Evolutionary conservation across 768 basidiomycete species (phyloP).

Genomic region (Russula olivacea): DNA sequence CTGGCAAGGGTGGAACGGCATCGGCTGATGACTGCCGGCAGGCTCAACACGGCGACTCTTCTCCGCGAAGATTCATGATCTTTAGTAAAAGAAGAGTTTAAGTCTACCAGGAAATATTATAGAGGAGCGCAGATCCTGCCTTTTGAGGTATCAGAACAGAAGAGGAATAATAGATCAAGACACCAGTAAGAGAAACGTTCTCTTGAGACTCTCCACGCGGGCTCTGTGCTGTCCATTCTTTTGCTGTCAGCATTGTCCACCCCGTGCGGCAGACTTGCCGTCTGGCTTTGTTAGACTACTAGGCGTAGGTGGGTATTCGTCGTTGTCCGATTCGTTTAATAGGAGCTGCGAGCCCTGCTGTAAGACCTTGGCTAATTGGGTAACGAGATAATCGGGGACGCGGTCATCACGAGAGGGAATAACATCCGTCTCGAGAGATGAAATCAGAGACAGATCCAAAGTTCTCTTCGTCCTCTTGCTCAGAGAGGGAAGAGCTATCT

Average conservation of each 20-base stretch:
- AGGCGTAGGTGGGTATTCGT: constrained; percentile 7
- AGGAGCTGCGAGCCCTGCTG: constrained; percentile 61
- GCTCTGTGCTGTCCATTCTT: constrained; percentile 43
- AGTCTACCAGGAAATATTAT: too few species aligned
- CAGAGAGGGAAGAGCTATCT: constrained; percentile 52
- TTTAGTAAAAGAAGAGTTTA: too few species aligned
- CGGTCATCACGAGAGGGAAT: constrained; percentile 62
- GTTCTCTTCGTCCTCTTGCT: constrained; percentile 73
- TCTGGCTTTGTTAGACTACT: constrained; percentile 24
- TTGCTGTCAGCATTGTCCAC: background rate
- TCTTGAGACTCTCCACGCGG: constrained; percentile 55
- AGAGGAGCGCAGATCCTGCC: constrained; percentile 36
- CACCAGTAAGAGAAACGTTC: constrained; percentile 93
- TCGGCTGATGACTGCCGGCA: too few species aligned
- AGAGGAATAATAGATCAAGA: constrained; percentile 76
- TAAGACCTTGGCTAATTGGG: constrained; percentile 62
- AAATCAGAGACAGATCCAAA: constrained; percentile 80
- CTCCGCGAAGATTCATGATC: too few species aligned
- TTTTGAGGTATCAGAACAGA: constrained; percentile 62
- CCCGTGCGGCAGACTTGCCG: constrained; percentile 2
- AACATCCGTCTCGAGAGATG: constrained; percentile 74
- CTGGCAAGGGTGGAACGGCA: too few species aligned
- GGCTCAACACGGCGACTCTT: too few species aligned
- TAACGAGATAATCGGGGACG: constrained; percentile 65
- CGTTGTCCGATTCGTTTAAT: constrained; percentile 22